Percentiles rank a stretch among this genome's conserved stretches.
These are phyloP conservation scores for Phytophthora cryptogea DNA, from an alignment of 352 stramenopile species.

Conservation along the genomic window DNA sequence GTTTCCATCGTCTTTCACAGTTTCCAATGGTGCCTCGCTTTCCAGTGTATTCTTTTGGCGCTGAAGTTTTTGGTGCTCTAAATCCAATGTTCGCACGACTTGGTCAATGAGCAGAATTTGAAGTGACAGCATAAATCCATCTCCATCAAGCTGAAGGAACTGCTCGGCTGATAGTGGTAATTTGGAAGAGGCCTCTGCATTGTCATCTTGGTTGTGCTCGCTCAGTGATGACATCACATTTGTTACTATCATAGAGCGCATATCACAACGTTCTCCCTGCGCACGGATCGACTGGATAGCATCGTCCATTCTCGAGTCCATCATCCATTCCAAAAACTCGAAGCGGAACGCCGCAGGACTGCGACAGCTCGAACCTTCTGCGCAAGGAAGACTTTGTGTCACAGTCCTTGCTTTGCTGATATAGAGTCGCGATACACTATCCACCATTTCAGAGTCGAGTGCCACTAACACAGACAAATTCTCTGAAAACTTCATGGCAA, in stretches of 20 bases:
- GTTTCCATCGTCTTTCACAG: not conserved
- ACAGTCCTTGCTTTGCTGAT: conserved; percentile 72
- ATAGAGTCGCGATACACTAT: conserved; percentile 79
- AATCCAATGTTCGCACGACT: conserved; percentile 62
- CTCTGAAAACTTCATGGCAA: conserved; percentile 84
- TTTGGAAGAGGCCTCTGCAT: not conserved
- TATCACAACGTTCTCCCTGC: conserved; percentile 74
- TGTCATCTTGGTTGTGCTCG: conserved; percentile 33
- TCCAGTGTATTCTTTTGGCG: conserved; percentile 32
- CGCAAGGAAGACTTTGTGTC: conserved; percentile 69
- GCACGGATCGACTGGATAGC: conserved; percentile 65
- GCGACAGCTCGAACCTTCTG: conserved; percentile 73
- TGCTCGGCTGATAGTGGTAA: conserved; percentile 41
- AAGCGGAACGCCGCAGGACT: conserved; percentile 73
- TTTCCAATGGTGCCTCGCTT: conserved; percentile 16
- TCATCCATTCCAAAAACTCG: conserved; percentile 85
- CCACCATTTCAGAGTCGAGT: conserved; percentile 75
- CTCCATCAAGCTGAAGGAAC: conserved; percentile 70
- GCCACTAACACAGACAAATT: conserved; percentile 80
- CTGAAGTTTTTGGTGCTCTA: conserved; percentile 57
- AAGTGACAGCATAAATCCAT: conserved; percentile 72
- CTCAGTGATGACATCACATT: conserved; percentile 51
- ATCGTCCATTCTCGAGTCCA: conserved; percentile 70
- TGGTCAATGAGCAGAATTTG: conserved; percentile 87
- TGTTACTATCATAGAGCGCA: conserved; percentile 67